Evolutionary conservation across 2,329 filamentous ascomycete genomes (phyloP), one percentile per base, ranked within the genome.

Genomic region (Elsinoe australis): DNA sequence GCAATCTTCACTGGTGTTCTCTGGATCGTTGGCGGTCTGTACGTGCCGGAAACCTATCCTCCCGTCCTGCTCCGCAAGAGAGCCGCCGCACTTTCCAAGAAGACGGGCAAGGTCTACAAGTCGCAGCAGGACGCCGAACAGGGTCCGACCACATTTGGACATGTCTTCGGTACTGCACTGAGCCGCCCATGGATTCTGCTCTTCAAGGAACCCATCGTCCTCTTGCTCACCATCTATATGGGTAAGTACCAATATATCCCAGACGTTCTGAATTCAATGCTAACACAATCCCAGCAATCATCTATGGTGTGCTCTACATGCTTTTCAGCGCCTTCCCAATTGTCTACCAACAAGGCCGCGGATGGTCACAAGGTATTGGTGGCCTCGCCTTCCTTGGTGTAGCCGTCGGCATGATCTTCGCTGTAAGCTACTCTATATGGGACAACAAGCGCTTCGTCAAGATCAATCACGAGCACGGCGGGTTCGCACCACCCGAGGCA

Each of bases 301-400:
- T 72, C 50, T 73, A 73, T 56, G 70, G 69, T 12, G 70, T 69
- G 4, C 61, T 72, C 1, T 72, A 72, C 58, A 70, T 72, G 67
- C 61, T 72, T 4, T 73, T 73, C 58, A 64, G 65, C 5, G 70
- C 69, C 21, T 72, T 67, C 56, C 71, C 71, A 1, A 71, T 85
- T 56, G 80, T 87, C 24, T 87, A 81, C 62, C 73, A 82, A 56
- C 56, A 73, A 52, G 57, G 68, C 31, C 74, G 79, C 42, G 75
- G 75, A 34, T 84, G 79, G 78, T 72, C 68, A 10, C 60, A 71
- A 22, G 78, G 78, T 26, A 68, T 80, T 24, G 75, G 78, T 29
- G 79, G 80, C 15, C 69, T 85, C 0, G 71, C 83, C 1, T 85
- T 87, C 62, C 61, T 86, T 18, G 83, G 83, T 32, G 76, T 87